Conservation (phyloP, 176 grass and related monocot species). For the Oropetium thomaeum region DNA sequence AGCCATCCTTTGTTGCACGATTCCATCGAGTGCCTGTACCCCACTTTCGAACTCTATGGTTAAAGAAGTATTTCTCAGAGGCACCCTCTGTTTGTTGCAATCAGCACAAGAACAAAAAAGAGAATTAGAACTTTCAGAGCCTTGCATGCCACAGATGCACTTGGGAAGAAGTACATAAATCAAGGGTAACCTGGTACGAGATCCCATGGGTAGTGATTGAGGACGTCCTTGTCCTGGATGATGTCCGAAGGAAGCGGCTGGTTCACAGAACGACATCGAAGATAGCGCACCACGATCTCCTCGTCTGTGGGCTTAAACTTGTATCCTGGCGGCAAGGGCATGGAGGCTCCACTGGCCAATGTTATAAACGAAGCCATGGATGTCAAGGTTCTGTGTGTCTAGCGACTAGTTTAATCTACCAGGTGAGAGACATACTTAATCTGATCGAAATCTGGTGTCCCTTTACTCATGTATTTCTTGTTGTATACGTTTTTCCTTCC, state of each 20-base stretch:
- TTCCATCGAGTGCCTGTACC: not conserved
- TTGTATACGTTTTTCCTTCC: no score
- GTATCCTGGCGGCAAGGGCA: not conserved
- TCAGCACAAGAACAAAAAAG: not conserved
- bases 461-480: no score
- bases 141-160: not conserved
- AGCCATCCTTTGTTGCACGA: constrained; percentile 25
- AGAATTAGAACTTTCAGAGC: not conserved
- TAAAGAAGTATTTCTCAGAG: constrained; percentile 45
- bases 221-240: constrained; percentile 9
- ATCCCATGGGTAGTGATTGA: constrained; percentile 39
- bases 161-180: not conserved
- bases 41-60: not conserved
- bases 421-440: not conserved
- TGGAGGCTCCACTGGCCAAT: not conserved
- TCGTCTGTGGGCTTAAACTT: not conserved
- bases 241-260: not conserved
- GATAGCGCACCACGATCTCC: not conserved
- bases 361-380: not conserved
- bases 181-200: not conserved
- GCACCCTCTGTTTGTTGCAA: not conserved
- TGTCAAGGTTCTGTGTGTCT: not conserved
- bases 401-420: not conserved
- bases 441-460: not conserved
- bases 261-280: not conserved